Conservation (phyloP, 2,329 filamentous ascomycete genomes). For the Colletotrichum neosansevieriae region DNA sequence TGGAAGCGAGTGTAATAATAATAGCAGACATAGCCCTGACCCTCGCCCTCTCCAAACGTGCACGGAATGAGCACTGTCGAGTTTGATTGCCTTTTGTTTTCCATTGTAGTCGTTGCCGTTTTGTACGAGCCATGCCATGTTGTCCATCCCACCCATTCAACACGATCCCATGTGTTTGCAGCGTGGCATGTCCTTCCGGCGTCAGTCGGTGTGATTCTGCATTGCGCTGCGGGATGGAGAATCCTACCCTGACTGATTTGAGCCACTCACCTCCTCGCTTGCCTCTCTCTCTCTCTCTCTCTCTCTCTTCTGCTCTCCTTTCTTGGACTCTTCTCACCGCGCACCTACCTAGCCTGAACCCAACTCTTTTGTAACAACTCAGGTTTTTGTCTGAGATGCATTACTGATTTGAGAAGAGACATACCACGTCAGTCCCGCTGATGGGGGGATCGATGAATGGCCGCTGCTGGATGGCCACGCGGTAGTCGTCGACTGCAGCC, state of each 20-base stretch:
- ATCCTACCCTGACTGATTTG: background rate
- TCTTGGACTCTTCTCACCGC: background rate
- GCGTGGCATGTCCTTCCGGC: constrained; percentile 10
- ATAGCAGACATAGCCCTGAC: constrained; percentile 13
- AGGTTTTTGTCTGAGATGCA: constrained; percentile 31
- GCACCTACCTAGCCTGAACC: constrained; percentile 3
- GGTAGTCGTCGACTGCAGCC: constrained; percentile 41
- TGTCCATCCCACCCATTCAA: background rate
- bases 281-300: background rate
- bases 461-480: constrained; percentile 33
- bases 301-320: background rate
- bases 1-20: constrained; percentile 31
- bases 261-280: too few relatives aligned
- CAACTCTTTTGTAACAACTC: constrained; percentile 11
- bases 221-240: constrained; percentile 18
- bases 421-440: constrained; percentile 28
- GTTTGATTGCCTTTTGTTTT: constrained; percentile 22
- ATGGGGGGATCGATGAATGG: constrained; percentile 31
- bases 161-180: constrained; percentile 29
- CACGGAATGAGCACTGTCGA: background rate
- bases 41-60: constrained; percentile 4
- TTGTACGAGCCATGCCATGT: background rate
- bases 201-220: constrained; percentile 36
- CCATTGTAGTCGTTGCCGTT: background rate
- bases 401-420: constrained; percentile 31